Evolutionary conservation across 495 filamentous ascomycete species (phyloP).

Genomic region (Trichoderma reesei): DNA sequence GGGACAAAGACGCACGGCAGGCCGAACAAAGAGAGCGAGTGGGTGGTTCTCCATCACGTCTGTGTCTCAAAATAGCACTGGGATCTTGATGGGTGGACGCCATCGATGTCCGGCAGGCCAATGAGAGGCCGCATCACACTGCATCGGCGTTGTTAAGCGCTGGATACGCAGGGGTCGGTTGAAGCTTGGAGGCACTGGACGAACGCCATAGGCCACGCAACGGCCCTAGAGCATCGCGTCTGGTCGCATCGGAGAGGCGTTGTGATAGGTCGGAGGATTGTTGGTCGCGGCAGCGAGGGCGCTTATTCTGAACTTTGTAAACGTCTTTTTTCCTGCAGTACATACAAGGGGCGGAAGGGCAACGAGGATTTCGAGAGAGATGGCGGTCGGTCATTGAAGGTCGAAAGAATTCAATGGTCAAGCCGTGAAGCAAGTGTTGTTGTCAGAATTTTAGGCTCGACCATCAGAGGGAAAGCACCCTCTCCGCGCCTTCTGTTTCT

Average conservation of each 20-base stretch:
- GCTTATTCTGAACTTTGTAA: not conserved
- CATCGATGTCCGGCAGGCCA: not conserved
- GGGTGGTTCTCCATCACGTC: not conserved
- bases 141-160: constrained; percentile 9
- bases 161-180: constrained; percentile 6
- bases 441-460: no score
- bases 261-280: not conserved
- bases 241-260: not conserved
- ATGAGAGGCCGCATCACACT: constrained; percentile 11
- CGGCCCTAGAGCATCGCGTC: not conserved
- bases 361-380: no score
- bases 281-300: constrained; percentile 4
- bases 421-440: no score
- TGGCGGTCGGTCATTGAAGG: no score
- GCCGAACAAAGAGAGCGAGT: not conserved
- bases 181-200: not conserved
- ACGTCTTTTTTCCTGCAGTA: no score
- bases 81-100: not conserved
- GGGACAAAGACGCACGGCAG: not conserved
- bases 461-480: no score
- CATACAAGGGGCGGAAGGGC: no score
- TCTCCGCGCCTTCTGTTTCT: no score
- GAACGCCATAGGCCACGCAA: not conserved
- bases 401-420: no score
- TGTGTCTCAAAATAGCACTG: constrained; percentile 9